Evolutionary conservation across 805 yeast species (phyloP).

Genomic region (Ogataea henricii): DNA sequence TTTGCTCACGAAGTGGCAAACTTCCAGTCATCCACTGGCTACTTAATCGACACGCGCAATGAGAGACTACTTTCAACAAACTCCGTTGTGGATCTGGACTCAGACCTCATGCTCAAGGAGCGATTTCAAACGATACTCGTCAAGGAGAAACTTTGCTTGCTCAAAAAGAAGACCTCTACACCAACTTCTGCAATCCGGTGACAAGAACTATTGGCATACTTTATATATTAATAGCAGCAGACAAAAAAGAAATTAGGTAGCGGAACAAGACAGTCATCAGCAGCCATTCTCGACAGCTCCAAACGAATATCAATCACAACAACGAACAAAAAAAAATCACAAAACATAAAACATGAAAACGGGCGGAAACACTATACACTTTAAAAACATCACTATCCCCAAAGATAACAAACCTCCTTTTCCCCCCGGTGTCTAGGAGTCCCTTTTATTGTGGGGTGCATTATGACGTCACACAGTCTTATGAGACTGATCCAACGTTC

Average conservation of each 20-base stretch:
- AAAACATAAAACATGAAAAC: constrained; percentile 5
- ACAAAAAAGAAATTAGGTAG: neutral
- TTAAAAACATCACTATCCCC: neutral
- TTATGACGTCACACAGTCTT: neutral
- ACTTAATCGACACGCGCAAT: constrained; percentile 4
- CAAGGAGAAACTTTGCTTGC: constrained; percentile 11
- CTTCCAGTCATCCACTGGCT: constrained; percentile 12
- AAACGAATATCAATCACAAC: neutral
- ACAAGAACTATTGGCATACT: neutral
- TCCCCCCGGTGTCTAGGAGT: neutral
- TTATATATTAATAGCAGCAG: neutral
- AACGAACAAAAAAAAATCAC: neutral
- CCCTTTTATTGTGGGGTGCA: neutral
- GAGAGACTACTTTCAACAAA: neutral
- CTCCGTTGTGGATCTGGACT: constrained; percentile 7
- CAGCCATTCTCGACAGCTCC: neutral
- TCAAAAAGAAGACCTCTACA: neutral
- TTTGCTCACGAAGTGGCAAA: constrained; percentile 1
- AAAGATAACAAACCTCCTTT: neutral
- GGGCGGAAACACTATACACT: constrained; percentile 1
- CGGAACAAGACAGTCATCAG: neutral
- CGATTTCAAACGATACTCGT: constrained; percentile 13
- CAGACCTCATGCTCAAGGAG: constrained; percentile 18
- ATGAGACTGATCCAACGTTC: constrained; percentile 1
- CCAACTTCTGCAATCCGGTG: neutral